phyloP scores from a whole-genome alignment of 768 basidiomycete genomes.

The Suillus cothurnatus region DNA sequence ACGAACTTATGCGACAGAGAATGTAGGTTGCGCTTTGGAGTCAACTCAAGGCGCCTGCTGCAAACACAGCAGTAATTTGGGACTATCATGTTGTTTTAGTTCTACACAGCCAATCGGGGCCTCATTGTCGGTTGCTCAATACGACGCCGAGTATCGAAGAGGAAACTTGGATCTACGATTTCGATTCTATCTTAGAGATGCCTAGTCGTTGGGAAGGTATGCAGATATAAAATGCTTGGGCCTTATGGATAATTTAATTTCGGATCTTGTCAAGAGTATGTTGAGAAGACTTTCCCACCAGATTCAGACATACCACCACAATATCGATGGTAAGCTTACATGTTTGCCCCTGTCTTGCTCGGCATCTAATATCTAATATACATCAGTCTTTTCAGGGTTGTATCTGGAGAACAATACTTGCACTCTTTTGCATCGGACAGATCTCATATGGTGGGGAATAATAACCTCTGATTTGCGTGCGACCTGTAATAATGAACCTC shows the following conservation, averaged over 20 bases:
- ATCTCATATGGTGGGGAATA: constrained; percentile 66
- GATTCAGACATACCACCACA: constrained; percentile 28
- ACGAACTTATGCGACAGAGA: not conserved
- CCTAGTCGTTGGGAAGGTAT: constrained; percentile 57
- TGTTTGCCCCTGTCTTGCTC: constrained; percentile 10
- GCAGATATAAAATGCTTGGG: constrained; percentile 14
- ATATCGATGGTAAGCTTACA: constrained; percentile 47
- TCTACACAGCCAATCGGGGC: constrained; percentile 39
- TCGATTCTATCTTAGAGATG: constrained; percentile 54
- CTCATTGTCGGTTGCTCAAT: constrained; percentile 5
- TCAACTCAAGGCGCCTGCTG: constrained; percentile 47
- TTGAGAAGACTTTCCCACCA: constrained; percentile 45
- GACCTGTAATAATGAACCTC: constrained; percentile 2
- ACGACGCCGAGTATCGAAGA: constrained; percentile 12
- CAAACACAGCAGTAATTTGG: constrained; percentile 55
- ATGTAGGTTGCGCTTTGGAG: constrained; percentile 65
- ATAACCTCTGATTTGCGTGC: constrained; percentile 16
- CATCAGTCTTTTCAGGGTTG: constrained; percentile 62
- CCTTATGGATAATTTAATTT: constrained; percentile 15
- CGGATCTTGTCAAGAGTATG: constrained; percentile 43
- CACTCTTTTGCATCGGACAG: constrained; percentile 72
- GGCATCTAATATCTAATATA: constrained; percentile 9
- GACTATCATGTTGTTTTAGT: constrained; percentile 75
- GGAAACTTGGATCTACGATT: constrained; percentile 66
- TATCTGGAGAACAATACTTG: constrained; percentile 53